Evolutionary conservation across 2,329 filamentous ascomycete species (phyloP).

Genomic region (Neonectria punicea): DNA sequence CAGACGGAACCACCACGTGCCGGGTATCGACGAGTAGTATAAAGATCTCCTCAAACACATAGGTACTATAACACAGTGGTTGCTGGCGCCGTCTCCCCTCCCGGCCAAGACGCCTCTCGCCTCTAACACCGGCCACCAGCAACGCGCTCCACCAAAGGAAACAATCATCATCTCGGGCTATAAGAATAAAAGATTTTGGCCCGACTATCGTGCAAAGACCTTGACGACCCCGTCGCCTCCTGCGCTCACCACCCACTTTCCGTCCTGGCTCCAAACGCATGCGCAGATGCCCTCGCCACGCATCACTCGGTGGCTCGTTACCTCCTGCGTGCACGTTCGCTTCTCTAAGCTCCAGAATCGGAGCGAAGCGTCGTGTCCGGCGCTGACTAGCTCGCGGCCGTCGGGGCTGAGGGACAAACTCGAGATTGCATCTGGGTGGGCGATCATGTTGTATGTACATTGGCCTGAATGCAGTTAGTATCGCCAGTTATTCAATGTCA

Average conservation of each 20-base stretch:
- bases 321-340: conserved; percentile 92
- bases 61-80: conserved; percentile 32
- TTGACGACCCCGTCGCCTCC: conserved; percentile 97
- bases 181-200: conserved; percentile 2
- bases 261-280: conserved; percentile 96
- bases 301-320: conserved; percentile 93
- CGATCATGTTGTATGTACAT: conserved; percentile 99
- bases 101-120: neutral
- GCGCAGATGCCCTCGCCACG: conserved; percentile 94
- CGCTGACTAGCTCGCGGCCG: conserved; percentile 92
- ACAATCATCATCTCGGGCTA: neutral
- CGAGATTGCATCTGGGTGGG: conserved; percentile 92
- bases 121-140: conserved; percentile 10
- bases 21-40: conserved; percentile 50
- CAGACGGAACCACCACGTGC: conserved; percentile 38
- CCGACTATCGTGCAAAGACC: conserved; percentile 74
- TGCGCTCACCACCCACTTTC: conserved; percentile 91
- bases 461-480: conserved; percentile 72
- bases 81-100: conserved; percentile 13
- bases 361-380: conserved; percentile 93
- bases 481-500: neutral
- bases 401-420: conserved; percentile 92
- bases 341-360: conserved; percentile 98
- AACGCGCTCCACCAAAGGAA: conserved; percentile 26
- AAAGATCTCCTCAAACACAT: conserved; percentile 34